Conservation (phyloP, 192 early-diverging fungal genomes). For the Backusella macrospora region DNA sequence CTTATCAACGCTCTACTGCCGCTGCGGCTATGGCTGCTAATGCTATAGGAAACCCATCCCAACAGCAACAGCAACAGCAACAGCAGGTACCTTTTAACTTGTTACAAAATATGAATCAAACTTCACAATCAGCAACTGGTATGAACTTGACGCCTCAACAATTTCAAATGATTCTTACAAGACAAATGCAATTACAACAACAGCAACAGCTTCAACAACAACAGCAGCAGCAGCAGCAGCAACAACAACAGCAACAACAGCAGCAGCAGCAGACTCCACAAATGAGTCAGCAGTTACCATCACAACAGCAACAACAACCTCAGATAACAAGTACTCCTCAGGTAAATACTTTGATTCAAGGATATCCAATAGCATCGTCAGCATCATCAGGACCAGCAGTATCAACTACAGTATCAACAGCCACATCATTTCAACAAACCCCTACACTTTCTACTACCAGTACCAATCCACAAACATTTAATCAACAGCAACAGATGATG, state of each 20-base stretch:
- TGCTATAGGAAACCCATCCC: neutral
- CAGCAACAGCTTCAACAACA: neutral
- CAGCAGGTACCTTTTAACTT: constrained; percentile 10
- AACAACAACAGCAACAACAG: neutral
- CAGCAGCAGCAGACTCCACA: constrained; percentile 3
- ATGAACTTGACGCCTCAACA: constrained; percentile 26
- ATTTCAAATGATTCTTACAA: constrained; percentile 28
- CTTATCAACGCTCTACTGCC: constrained; percentile 21
- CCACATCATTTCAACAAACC: neutral
- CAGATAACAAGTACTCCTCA: no score
- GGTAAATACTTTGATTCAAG: no score
- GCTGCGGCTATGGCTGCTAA: constrained; percentile 20
- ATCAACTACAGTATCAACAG: neutral
- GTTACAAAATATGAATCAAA: constrained; percentile 12
- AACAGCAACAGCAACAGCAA: neutral
- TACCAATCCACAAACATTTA: neutral
- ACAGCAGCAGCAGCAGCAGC: neutral
- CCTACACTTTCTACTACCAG: neutral
- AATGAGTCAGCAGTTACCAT: constrained; percentile 25
- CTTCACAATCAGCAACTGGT: neutral
- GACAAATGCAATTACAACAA: constrained; percentile 31
- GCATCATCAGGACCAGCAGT: neutral
- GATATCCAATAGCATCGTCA: constrained; percentile 12
- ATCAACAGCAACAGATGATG: neutral
- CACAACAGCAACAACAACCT: constrained; percentile 20